Evolutionary conservation across 2,329 filamentous ascomycete species (phyloP), one percentile per base, ranked within the genome.

Genomic region (Emergomyces pasteurianus): DNA sequence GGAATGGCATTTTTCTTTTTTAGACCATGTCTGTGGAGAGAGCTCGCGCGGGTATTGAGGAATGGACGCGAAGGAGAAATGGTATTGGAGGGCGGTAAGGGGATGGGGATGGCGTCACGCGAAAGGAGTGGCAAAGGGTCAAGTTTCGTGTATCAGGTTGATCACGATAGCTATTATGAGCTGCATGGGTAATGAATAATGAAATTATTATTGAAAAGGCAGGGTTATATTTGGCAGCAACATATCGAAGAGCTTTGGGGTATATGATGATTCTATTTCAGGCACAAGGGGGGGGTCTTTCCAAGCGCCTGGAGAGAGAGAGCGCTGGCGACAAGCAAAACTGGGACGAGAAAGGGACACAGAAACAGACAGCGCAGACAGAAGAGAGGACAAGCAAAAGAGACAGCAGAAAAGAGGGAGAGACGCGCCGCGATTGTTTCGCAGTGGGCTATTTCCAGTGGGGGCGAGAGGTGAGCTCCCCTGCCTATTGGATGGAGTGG

Each of bases 301-400:
- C 49, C 16, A 52, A 12, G 49, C 49, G 49, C 49, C 49, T 31
- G 49, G 9, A 31, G 31, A 31, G 16, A 18, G 55, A 58, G 59
- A 63, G 50, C 40, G 60, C 42, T 47, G 36, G 50, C 50, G 50
- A 53, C 50, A 53, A 55, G 8, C 53, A 36, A 38, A 55, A 40
- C 53, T 23, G 34, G 53, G 36, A 40, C 9, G 26, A n/a, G 26
- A 31, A 34, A n/a, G 26, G 28, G 26, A 36, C 47, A 50, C 6
- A 16, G 16, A 34, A 26, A 38, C 36, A 46, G 12, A 46, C 18
- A 46, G 42, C n/a, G 6, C 28, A 23, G 53, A 23, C 21, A 18
- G 31, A 55, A 21, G 2, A n/a, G n/a, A 47, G 10, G 9, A 9
- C 40, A 26, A 21, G 43, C 21, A 36, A 36, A 53, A 53, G n/a